A percentile compares a stretch with the other conserved stretches of the same genome.
These are phyloP conservation scores for Dipteronia dyeriana DNA, from an alignment of 345 rosid genomes.

Conservation along the genomic window DNA sequence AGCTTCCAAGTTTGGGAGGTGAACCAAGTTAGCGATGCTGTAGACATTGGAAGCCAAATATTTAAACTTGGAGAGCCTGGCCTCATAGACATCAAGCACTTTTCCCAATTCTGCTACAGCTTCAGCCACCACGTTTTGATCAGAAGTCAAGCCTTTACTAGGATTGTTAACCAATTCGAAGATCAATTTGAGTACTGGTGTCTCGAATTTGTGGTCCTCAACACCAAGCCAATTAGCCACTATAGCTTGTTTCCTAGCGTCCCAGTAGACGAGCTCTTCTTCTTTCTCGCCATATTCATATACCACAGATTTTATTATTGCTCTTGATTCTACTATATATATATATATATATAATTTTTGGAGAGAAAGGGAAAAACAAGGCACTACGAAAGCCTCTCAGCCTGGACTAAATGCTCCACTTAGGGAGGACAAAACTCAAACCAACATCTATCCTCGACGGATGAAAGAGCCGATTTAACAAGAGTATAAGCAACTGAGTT, in stretches of 20 bases:
- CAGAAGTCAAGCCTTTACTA: not conserved
- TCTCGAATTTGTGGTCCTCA: conserved; percentile 23
- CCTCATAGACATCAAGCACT: conserved; percentile 20
- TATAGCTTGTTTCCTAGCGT: conserved; percentile 4
- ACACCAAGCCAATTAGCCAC: conserved; percentile 22
- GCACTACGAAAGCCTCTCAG: too few relatives aligned
- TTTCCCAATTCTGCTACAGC: conserved; percentile 7
- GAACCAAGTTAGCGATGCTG: conserved; percentile 23
- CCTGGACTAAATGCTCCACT: too few relatives aligned
- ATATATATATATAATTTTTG: too few relatives aligned
- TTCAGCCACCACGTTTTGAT: not conserved
- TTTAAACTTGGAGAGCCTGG: conserved; percentile 18
- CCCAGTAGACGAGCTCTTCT: conserved; percentile 19
- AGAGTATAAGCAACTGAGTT: too few relatives aligned
- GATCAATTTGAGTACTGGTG: conserved; percentile 5
- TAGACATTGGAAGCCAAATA: conserved; percentile 20
- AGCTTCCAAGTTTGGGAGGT: conserved; percentile 19
- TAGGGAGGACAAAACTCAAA: too few relatives aligned
- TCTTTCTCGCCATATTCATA: conserved; percentile 16
- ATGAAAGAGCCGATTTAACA: too few relatives aligned
- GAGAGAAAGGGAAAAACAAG: too few relatives aligned
- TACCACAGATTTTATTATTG: conserved; percentile 19
- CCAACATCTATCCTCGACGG: too few relatives aligned
- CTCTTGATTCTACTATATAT: conserved; percentile 26
- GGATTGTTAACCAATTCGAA: conserved; percentile 22